These are phyloP conservation scores for Schwanniomyces yamadae DNA, from an alignment of 805 yeast genomes.

Conservation along the genomic window DNA sequence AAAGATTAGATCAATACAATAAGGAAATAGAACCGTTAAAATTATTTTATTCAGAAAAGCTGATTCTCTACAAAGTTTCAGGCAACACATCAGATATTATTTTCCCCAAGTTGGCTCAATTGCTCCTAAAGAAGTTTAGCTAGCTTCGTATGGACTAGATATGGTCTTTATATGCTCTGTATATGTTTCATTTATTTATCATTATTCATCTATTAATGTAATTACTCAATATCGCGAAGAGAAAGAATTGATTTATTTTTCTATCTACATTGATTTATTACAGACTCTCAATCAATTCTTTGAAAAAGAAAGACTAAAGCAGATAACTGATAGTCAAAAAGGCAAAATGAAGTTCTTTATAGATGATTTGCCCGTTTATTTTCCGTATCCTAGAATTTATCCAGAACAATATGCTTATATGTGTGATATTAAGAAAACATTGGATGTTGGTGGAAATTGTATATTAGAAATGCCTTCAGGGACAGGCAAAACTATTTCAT, in stretches of 20 bases:
- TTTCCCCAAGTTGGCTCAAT: conserved; percentile 61
- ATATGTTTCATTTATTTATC: too few species aligned
- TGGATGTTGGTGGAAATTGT: conserved; percentile 96
- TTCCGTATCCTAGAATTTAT: conserved; percentile 94
- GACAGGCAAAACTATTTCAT: conserved; percentile 94
- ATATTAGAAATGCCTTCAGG: conserved; percentile 99
- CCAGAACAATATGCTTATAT: conserved; percentile 98
- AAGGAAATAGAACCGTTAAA: conserved; percentile 61
- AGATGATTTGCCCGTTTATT: conserved; percentile 92
- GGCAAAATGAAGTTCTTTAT: conserved; percentile 68
- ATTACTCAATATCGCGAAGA: too few species aligned
- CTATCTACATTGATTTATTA: too few species aligned
- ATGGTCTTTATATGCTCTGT: too few species aligned
- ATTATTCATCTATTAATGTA: too few species aligned
- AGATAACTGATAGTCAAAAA: background rate
- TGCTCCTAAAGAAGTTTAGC: conserved; percentile 13
- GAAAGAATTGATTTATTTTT: too few species aligned
- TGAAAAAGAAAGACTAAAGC: too few species aligned
- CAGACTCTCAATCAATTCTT: too few species aligned
- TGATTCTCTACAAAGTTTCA: conserved; percentile 51
- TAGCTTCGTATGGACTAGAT: background rate
- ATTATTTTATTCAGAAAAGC: conserved; percentile 50
- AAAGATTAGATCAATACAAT: conserved; percentile 64
- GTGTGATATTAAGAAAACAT: conserved; percentile 90
- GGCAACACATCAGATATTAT: conserved; percentile 86